Conservation (phyloP, 805 yeast genomes). For the Cyberlindnera japonica region DNA sequence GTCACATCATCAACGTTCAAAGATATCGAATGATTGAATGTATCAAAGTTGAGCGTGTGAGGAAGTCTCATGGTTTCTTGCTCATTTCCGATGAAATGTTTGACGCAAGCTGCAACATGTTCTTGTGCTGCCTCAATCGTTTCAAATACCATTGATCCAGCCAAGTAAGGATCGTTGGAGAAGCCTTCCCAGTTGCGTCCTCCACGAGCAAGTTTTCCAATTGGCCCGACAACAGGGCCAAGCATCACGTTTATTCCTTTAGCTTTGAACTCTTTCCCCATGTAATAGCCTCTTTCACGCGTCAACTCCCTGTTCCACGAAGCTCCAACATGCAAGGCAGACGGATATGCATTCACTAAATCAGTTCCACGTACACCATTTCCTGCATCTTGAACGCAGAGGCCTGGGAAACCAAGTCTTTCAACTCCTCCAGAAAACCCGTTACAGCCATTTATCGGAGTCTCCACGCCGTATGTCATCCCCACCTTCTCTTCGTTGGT, state of each 20-base stretch:
- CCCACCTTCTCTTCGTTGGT: slow-evolving; percentile 10
- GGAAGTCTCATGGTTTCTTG: slow-evolving; percentile 12
- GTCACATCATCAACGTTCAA: slow-evolving; percentile 6
- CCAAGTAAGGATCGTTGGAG: slow-evolving; percentile 11
- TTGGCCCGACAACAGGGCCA: slow-evolving; percentile 11
- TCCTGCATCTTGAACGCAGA: slow-evolving; percentile 9
- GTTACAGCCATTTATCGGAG: slow-evolving; percentile 1
- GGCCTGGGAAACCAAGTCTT: slow-evolving; percentile 7
- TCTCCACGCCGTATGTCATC: slow-evolving; percentile 6
- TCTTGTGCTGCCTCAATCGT: slow-evolving; percentile 7
- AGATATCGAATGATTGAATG: slow-evolving; percentile 6
- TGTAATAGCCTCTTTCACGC: slow-evolving; percentile 7
- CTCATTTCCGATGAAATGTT: slow-evolving; percentile 11
- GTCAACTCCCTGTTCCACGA: slow-evolving; percentile 9
- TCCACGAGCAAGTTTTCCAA: slow-evolving; percentile 8
- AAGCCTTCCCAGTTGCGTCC: slow-evolving; percentile 14
- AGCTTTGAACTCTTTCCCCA: slow-evolving; percentile 9
- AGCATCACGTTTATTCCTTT: slow-evolving; percentile 9
- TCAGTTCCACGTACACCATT: slow-evolving; percentile 12
- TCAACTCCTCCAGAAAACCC: slow-evolving; percentile 8
- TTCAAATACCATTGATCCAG: slow-evolving; percentile 5
- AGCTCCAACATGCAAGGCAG: slow-evolving; percentile 10
- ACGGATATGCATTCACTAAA: slow-evolving; percentile 8
- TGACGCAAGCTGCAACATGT: slow-evolving; percentile 7
- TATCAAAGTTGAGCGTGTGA: not conserved